These are phyloP conservation scores for Auricularia sp. DNA, from an alignment of 768 basidiomycete species.

Conservation along the genomic window DNA sequence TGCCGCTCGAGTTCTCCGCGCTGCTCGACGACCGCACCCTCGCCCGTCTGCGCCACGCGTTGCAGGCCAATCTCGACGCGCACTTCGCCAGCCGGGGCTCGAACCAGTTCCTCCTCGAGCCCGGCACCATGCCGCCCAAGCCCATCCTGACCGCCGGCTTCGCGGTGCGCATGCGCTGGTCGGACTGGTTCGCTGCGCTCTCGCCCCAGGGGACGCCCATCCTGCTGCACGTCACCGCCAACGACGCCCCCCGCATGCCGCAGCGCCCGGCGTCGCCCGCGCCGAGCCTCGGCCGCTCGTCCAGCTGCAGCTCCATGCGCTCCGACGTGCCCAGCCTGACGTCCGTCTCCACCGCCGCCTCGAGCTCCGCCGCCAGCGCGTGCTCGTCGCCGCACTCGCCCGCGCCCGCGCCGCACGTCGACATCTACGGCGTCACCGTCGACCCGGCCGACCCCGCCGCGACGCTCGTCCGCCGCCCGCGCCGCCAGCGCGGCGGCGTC, in stretches of 20 bases:
- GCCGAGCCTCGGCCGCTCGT: background rate
- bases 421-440: background rate
- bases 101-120: background rate
- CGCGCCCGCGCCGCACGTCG: background rate
- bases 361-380: background rate
- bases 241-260: background rate
- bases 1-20: background rate
- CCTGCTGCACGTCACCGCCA: background rate
- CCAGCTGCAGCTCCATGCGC: background rate
- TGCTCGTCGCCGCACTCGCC: background rate
- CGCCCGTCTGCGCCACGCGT: background rate
- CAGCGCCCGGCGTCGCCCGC: slow-evolving; percentile 30
- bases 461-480: background rate
- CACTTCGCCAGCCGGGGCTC: background rate
- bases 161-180: background rate
- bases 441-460: background rate
- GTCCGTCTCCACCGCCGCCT: background rate
- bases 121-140: background rate
- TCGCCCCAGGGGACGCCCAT: background rate
- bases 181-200: background rate
- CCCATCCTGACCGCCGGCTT: background rate
- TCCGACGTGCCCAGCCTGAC: background rate
- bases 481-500: background rate
- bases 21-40: background rate
- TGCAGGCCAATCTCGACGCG: background rate